Evolutionary conservation across 1,284 basidiomycete species (phyloP).

Genomic region (Taiwanofungus camphoratus): DNA sequence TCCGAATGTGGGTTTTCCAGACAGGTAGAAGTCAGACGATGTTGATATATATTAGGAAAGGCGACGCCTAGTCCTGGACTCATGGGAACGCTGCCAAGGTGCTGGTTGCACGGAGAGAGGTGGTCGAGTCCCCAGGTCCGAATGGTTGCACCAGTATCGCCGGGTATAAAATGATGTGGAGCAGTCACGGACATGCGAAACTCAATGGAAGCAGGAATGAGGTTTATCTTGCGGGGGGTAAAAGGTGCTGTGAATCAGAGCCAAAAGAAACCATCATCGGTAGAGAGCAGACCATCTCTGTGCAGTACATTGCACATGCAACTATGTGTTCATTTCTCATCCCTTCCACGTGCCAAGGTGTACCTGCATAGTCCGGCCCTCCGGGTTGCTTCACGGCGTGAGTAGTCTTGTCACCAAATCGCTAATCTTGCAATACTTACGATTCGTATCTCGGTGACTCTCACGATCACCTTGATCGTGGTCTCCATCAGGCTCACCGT

Average conservation of each 20-base stretch:
- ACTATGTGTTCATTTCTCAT: constrained; percentile 51
- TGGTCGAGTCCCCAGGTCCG: constrained; percentile 45
- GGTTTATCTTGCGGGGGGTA: constrained; percentile 22
- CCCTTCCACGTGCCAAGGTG: constrained; percentile 50
- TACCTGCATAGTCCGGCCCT: constrained; percentile 32
- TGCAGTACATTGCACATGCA: constrained; percentile 41
- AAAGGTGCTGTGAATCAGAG: background rate
- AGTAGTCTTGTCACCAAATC: background rate
- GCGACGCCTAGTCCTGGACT: constrained; percentile 33
- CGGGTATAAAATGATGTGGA: constrained; percentile 35
- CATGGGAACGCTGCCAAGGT: constrained; percentile 36
- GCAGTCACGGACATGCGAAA: constrained; percentile 47
- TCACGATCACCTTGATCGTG: constrained; percentile 41
- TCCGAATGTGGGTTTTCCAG: constrained; percentile 31
- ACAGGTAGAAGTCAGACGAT: constrained; percentile 30
- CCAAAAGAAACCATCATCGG: no score
- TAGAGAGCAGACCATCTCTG: constrained; percentile 31
- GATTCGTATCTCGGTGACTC: constrained; percentile 37
- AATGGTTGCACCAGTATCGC: constrained; percentile 38
- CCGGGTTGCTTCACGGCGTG: constrained; percentile 31
- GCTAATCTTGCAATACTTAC: constrained; percentile 26
- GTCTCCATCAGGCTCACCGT: constrained; percentile 32
- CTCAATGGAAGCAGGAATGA: constrained; percentile 29
- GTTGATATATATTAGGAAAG: constrained; percentile 54
- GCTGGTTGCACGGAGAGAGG: constrained; percentile 41